These are phyloP conservation scores for Leavenworthia alabamica DNA, from an alignment of 345 rosid species.

Conservation along the genomic window DNA sequence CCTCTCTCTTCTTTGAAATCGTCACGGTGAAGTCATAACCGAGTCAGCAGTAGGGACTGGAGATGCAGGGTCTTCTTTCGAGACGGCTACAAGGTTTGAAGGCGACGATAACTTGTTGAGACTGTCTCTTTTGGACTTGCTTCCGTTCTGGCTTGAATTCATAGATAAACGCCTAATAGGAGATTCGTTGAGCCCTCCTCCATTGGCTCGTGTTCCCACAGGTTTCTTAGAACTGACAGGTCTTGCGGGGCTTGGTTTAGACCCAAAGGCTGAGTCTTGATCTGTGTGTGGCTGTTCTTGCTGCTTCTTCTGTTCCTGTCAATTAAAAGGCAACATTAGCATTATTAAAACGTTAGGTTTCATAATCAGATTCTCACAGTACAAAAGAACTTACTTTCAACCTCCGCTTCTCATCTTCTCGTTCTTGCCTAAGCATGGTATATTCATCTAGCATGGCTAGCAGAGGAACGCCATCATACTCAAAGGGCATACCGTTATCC, in stretches of 20 bases:
- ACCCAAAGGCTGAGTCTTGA: constrained; percentile 56
- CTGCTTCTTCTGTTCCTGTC: constrained; percentile 79
- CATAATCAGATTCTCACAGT: neutral
- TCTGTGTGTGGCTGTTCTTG: constrained; percentile 74
- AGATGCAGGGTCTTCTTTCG: constrained; percentile 69
- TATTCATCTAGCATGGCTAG: constrained; percentile 96
- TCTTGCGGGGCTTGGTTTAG: constrained; percentile 84
- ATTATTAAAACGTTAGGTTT: neutral
- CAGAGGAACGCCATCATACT: constrained; percentile 87
- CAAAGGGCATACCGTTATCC: constrained; percentile 49
- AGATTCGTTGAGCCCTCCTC: constrained; percentile 70
- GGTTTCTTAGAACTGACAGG: constrained; percentile 54
- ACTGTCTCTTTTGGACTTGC: constrained; percentile 64
- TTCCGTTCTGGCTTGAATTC: constrained; percentile 58
- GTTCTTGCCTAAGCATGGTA: constrained; percentile 83
- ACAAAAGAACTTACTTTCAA: constrained; percentile 41
- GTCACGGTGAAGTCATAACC: constrained; percentile 58
- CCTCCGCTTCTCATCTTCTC: constrained; percentile 90
- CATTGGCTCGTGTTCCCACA: constrained; percentile 69
- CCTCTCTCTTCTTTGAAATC: constrained; percentile 24
- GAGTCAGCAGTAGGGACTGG: constrained; percentile 54
- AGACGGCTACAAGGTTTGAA: constrained; percentile 48
- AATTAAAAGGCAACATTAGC: neutral
- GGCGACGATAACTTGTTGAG: constrained; percentile 53
- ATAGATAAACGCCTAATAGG: constrained; percentile 74